Percentiles rank a stretch among this genome's conserved stretches.
These are phyloP conservation scores for Apiotrichum veenhuisii DNA, from an alignment of 1,284 basidiomycete genomes.

Conservation along the genomic window DNA sequence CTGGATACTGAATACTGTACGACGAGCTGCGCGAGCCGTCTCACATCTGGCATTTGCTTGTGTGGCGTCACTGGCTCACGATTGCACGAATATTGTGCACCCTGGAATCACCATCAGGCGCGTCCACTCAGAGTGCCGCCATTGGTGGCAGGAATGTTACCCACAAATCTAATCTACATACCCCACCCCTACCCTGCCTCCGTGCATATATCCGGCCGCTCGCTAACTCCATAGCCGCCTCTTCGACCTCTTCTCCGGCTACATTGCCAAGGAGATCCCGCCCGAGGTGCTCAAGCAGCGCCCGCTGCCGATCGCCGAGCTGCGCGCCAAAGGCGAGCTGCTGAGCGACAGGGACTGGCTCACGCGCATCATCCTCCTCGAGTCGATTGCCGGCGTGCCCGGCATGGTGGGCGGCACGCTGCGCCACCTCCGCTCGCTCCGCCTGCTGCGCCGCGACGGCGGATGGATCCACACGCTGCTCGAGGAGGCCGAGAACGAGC, in stretches of 20 bases:
- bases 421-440: conserved; percentile 74
- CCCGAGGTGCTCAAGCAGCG: conserved; percentile 26
- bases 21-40: too few species aligned
- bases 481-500: conserved; percentile 92
- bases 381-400: conserved; percentile 86
- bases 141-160: too few species aligned
- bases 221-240: conserved; percentile 51
- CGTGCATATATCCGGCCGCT: too few species aligned
- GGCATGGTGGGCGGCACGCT: conserved; percentile 90
- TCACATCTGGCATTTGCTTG: too few species aligned
- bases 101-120: neutral
- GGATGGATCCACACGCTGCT: conserved; percentile 83
- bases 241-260: conserved; percentile 67
- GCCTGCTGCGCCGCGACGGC: conserved; percentile 79
- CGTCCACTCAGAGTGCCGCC: too few species aligned
- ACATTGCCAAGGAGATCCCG: conserved; percentile 63
- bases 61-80: too few species aligned
- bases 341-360: conserved; percentile 75
- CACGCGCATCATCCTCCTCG: conserved; percentile 77
- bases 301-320: conserved; percentile 62
- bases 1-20: too few species aligned
- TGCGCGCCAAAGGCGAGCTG: conserved; percentile 67
- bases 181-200: too few species aligned
- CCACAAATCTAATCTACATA: too few species aligned
- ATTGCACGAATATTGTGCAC: too few species aligned